Evolutionary conservation across 2,329 filamentous ascomycete genomes (phyloP).

Genomic region (Botryosphaeria agaves): DNA sequence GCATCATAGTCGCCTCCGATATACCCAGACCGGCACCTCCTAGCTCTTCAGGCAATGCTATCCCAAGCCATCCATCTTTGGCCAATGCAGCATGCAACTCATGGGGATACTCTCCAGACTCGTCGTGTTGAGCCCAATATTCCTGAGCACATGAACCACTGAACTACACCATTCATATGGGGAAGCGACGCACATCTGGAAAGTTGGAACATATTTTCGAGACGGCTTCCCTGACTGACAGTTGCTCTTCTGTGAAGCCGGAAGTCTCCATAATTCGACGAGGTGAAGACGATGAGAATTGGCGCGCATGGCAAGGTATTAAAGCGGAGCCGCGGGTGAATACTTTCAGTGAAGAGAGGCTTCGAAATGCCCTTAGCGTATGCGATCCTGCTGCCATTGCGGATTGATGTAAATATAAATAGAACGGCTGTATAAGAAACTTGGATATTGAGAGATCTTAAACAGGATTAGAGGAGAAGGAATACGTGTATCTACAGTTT

Average conservation of each 20-base stretch:
- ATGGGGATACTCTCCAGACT: slow-evolving; percentile 50
- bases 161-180: slow-evolving; percentile 1
- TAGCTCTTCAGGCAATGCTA: slow-evolving; percentile 56
- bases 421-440: too few relatives aligned
- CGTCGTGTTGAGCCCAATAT: slow-evolving; percentile 63
- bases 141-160: slow-evolving; percentile 16
- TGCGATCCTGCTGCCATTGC: too few relatives aligned
- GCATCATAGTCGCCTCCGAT: slow-evolving; percentile 72
- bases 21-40: slow-evolving; percentile 64
- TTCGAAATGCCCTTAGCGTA: too few relatives aligned
- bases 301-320: too few relatives aligned
- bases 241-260: slow-evolving; percentile 55
- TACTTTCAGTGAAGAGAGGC: too few relatives aligned
- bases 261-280: slow-evolving; percentile 48
- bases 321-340: too few relatives aligned
- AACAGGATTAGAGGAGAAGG: too few relatives aligned
- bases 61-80: slow-evolving; percentile 64
- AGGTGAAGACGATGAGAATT: neutral
- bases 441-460: too few relatives aligned
- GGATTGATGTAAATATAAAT: too few relatives aligned
- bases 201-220: slow-evolving; percentile 51
- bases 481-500: too few relatives aligned
- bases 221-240: slow-evolving; percentile 55
- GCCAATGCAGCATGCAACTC: slow-evolving; percentile 63
- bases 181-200: slow-evolving; percentile 30